These are phyloP conservation scores for Stagonosporopsis cucurbitacearum DNA, from an alignment of 2,329 filamentous ascomycete species.

Conservation along the genomic window DNA sequence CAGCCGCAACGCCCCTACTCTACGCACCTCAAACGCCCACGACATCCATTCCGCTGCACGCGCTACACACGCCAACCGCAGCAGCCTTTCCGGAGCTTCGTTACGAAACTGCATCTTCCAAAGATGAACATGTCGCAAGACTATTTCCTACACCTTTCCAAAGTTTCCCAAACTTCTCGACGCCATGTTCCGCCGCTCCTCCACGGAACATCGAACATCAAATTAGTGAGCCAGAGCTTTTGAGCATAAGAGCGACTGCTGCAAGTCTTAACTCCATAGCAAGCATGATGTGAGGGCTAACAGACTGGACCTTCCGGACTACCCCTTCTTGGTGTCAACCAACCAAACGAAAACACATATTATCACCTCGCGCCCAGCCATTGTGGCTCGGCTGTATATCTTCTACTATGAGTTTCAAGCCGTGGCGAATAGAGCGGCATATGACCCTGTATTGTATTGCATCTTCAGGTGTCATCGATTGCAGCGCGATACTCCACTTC, in stretches of 20 bases:
- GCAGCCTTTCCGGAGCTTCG: conserved; percentile 24
- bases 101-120: conserved; percentile 12
- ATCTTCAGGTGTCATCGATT: not conserved
- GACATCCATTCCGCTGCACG: conserved; percentile 28
- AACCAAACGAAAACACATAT: not conserved
- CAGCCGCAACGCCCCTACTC: conserved; percentile 25
- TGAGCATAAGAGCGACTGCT: conserved; percentile 41
- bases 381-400: not conserved
- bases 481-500: not conserved
- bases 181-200: conserved; percentile 19
- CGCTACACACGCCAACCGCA: conserved; percentile 30
- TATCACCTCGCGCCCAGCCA: not conserved
- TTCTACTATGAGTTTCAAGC: not conserved
- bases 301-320: not conserved
- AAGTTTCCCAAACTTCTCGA: conserved; percentile 32
- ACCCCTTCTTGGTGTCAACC: not conserved
- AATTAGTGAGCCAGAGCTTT: conserved; percentile 45
- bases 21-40: conserved; percentile 20
- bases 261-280: conserved; percentile 44
- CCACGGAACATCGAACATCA: conserved; percentile 30
- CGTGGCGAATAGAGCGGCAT: not conserved
- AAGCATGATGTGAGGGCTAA: conserved; percentile 41
- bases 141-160: conserved; percentile 44
- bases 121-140: conserved; percentile 37
- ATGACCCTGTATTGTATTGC: not conserved